Conservation (phyloP, 2,329 filamentous ascomycete genomes). For the Sphaerulina musiva region DNA sequence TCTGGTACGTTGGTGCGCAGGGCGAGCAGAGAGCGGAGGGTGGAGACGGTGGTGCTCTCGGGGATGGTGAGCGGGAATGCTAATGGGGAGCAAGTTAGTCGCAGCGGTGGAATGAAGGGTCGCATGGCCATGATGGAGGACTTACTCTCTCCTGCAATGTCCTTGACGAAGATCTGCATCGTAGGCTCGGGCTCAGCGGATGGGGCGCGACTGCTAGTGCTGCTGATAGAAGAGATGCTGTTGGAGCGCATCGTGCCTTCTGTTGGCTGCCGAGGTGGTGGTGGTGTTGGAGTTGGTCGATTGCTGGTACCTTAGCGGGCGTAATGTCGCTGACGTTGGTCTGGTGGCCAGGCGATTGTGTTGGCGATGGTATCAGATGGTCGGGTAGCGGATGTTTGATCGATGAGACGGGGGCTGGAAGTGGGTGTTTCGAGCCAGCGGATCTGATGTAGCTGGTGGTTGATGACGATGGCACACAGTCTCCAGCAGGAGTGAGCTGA, state of each 20-base stretch:
- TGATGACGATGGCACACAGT: too few species aligned
- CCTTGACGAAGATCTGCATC: slow-evolving; percentile 58
- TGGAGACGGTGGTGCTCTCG: slow-evolving; percentile 48
- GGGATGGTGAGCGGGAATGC: slow-evolving; percentile 54
- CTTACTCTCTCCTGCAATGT: slow-evolving; percentile 53
- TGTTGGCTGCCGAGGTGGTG: neutral
- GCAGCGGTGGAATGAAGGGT: slow-evolving; percentile 10
- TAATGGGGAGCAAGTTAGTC: slow-evolving; percentile 31
- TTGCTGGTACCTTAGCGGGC: neutral
- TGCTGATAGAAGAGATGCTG: slow-evolving; percentile 41
- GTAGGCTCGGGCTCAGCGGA: slow-evolving; percentile 44
- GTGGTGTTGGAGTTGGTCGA: neutral
- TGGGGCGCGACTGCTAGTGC: slow-evolving; percentile 34
- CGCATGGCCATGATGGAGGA: slow-evolving; percentile 10
- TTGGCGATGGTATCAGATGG: neutral
- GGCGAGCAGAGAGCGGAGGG: slow-evolving; percentile 52
- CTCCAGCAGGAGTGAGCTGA: neutral
- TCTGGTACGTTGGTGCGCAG: slow-evolving; percentile 51
- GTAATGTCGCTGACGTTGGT: neutral
- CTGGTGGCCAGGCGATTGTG: neutral
- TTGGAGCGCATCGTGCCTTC: slow-evolving; percentile 37
- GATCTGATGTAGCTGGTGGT: too few species aligned
- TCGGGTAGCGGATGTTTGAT: neutral
- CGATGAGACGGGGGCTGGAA: neutral
- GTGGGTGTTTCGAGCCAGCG: neutral